Base-by-base conservation (phyloP, 495 filamentous ascomycete species). In the Pseudomonodictys pantanalensis region DNA sequence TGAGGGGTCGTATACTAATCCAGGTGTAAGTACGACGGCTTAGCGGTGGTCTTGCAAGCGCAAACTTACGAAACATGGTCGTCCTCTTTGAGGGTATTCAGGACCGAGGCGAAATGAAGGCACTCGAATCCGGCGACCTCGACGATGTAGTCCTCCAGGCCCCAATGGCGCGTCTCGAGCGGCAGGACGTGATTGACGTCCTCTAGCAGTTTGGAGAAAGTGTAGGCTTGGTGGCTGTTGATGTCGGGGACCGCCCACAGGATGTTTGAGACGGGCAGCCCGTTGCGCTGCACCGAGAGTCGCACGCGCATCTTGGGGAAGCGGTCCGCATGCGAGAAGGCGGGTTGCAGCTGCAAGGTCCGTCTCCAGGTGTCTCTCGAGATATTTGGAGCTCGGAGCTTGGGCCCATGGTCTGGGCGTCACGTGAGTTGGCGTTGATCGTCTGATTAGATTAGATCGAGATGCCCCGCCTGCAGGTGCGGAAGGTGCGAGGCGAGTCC, bases 61-160 rank as follows among this genome's bases (percentile, higher is more conserved):
- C 29, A 52, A 53, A 79, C 87, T 69, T 72, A 93, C 88, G 86
- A 78, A 59, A 98, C 83, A 68, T 90, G 82, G 68, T 97, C 95
- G 22, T 90, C 91, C 41, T 93, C 86, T 43, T 86, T 84, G 43
- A 97, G 77, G 23, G 95, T 73, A 10, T 77, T 79, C 2, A 78
- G 77, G 4, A 96, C 78, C 35, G 81, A 77, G 67, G 89, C 84
- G 64, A 90, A 98, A 78, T 98, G 93, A 48, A 97, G 71, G 68
- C 89, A 95, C 68, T 98, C 93, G 56, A 87, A 97, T 38, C 84
- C 89, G 2, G 75, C 77, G 3, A 97, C 78, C 70, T 95, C 88
- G 26, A 96, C 91, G 17, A 83, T 84, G 73, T 98, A 98, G 68
- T 97, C 90, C 66, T 98, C 93, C 24, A 97, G 68, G 1, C 92